These are phyloP conservation scores for Casuarina glauca DNA, from an alignment of 306 rosid genomes.

Conservation along the genomic window DNA sequence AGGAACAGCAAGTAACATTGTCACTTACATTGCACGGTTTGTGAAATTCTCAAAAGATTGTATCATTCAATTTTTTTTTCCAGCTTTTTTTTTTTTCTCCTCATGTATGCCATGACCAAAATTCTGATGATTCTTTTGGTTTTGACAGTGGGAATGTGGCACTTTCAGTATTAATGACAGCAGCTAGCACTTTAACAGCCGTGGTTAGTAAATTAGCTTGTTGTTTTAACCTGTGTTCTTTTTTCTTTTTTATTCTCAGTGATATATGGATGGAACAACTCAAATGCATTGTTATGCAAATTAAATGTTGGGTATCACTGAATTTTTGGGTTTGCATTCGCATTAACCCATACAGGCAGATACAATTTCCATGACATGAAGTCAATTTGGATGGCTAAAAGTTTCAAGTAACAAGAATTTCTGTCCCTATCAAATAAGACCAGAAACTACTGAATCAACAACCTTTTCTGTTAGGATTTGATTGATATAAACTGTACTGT, in stretches of 20 bases:
- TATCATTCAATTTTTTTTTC: neutral
- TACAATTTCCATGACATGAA: neutral
- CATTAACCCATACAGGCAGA: neutral
- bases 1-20: constrained; percentile 93
- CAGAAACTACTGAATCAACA: neutral
- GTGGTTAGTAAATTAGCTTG: constrained; percentile 59
- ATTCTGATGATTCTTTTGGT: constrained; percentile 31
- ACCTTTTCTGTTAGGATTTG: neutral
- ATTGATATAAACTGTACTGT: neutral
- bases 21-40: constrained; percentile 90
- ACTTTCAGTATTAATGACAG: constrained; percentile 87
- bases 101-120: neutral
- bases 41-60: constrained; percentile 9
- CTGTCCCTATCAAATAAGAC: neutral
- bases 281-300: constrained; percentile 7
- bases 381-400: neutral
- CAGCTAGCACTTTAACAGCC: constrained; percentile 74
- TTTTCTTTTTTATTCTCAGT: neutral
- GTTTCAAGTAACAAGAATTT: neutral
- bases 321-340: neutral
- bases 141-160: constrained; percentile 82
- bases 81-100: constrained; percentile 1
- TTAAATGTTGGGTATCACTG: constrained; percentile 1
- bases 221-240: constrained; percentile 13
- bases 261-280: constrained; percentile 6